These are phyloP conservation scores for Microthlaspi erraticum DNA, from an alignment of 345 rosid genomes.

Conservation along the genomic window DNA sequence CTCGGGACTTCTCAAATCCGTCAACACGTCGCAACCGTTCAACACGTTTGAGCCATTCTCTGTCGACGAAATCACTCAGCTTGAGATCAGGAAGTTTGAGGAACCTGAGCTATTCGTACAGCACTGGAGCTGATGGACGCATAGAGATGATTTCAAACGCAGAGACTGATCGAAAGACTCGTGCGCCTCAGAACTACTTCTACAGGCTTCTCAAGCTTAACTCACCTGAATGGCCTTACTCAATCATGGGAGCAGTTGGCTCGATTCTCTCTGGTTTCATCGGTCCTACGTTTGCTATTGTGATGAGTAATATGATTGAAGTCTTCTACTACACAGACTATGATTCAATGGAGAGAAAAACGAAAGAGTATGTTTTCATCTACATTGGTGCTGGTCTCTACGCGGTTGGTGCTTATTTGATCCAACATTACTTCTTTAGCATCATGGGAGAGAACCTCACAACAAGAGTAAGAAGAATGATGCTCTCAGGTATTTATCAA, in stretches of 20 bases:
- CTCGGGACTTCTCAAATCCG: constrained; percentile 84
- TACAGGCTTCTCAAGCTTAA: constrained; percentile 88
- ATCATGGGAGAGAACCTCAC: constrained; percentile 99
- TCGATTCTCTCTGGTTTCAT: constrained; percentile 94
- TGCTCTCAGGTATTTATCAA: constrained; percentile 83
- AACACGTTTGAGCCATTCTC: constrained; percentile 82
- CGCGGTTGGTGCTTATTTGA: constrained; percentile 93
- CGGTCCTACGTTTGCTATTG: constrained; percentile 94
- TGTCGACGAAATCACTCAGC: constrained; percentile 92
- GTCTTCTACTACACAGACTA: constrained; percentile 92
- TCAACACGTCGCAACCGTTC: constrained; percentile 88
- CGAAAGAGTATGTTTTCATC: constrained; percentile 95
- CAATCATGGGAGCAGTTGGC: constrained; percentile 95
- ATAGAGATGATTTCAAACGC: constrained; percentile 99
- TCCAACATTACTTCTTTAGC: constrained; percentile 99
- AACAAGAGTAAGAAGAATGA: constrained; percentile 96
- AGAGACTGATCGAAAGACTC: constrained; percentile 84
- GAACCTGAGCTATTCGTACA: constrained; percentile 95
- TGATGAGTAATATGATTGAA: constrained; percentile 98
- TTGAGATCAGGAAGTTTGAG: constrained; percentile 96
- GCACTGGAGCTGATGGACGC: constrained; percentile 97
- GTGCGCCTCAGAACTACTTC: constrained; percentile 93
- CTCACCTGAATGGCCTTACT: constrained; percentile 99
- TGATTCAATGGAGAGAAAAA: constrained; percentile 91
- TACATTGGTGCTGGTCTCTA: constrained; percentile 97